Evolutionary conservation across 164 flowering plant species (phyloP), one percentile per base, ranked within the genome.

Genomic region (Malania oleifera): DNA sequence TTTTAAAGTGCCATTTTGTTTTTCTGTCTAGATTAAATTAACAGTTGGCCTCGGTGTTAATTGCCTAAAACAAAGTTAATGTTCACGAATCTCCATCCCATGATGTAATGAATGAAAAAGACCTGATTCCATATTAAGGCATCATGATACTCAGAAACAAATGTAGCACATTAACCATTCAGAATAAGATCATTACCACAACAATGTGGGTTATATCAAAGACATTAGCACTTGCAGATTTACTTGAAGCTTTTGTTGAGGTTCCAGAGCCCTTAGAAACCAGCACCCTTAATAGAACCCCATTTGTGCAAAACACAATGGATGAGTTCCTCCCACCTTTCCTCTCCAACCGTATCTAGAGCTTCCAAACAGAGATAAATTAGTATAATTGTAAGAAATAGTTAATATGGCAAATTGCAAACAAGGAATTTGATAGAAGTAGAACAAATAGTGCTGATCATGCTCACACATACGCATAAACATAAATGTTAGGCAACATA

Each of bases 231-330:
- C 69, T 75, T 39, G 41, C 37, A 13, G 26, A 26, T 61, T 65
- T 57, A 20, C 43, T 46, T 29, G 66, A 61, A 22, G 64, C 66
- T 55, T 72, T 69, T 60, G 59, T 57, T 13, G 65, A 63, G 25
- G 54, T 47, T 48, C 51, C 67, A 54, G 52, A 52, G 31, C 82
- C 86, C 37, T 60, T 68, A 8, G 82, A 73, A 61, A 91, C 77
- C 54, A 91, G 77, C 67, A 91, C 74, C 75, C 85, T 81, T 73
- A 91, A 63, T 31, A 95, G 68, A 67, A 95, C 56, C 22, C 99
- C 97, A 77, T 89, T 95, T 5, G 99, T 95, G 80, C 97, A 91
- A 66, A 91, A 85, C 62, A 91, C 76, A 59, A 95, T 73, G 51
- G 97, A 95, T 24, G 98, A 83, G 35, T 85, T 74, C 70, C 63